Conservation (phyloP, 2,329 filamentous ascomycete species). For the Hymenoscyphus occultus region DNA sequence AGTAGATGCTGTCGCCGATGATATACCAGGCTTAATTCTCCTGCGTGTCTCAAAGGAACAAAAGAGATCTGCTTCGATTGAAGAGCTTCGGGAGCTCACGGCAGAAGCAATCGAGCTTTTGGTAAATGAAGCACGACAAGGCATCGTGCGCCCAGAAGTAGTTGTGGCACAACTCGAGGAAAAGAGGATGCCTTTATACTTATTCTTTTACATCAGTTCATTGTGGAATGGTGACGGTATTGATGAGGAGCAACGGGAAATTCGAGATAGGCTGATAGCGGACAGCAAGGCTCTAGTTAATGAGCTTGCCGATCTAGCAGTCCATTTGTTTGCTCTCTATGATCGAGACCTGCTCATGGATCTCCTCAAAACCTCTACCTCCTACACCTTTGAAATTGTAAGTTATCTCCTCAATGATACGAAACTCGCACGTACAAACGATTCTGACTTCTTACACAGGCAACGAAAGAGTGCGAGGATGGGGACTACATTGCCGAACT, state of each 20-base stretch:
- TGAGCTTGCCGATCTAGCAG: slow-evolving; percentile 80
- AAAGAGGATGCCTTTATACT: slow-evolving; percentile 67
- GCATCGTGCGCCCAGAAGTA: slow-evolving; percentile 72
- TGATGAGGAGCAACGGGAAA: slow-evolving; percentile 51
- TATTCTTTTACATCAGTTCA: slow-evolving; percentile 87
- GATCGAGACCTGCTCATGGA: slow-evolving; percentile 79
- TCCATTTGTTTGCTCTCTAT: slow-evolving; percentile 82
- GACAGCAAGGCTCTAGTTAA: slow-evolving; percentile 72
- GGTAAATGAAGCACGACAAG: slow-evolving; percentile 86
- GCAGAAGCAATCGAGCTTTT: slow-evolving; percentile 81
- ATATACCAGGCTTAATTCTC: slow-evolving; percentile 84
- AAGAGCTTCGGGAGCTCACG: slow-evolving; percentile 75
- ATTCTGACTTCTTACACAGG: slow-evolving; percentile 43
- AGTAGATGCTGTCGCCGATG: slow-evolving; percentile 83
- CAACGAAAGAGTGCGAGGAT: slow-evolving; percentile 73
- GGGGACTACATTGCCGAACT: slow-evolving; percentile 83
- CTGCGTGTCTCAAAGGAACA: slow-evolving; percentile 76
- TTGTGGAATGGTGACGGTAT: slow-evolving; percentile 78
- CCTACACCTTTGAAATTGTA: slow-evolving; percentile 80
- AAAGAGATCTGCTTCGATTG: slow-evolving; percentile 59
- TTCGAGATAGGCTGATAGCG: slow-evolving; percentile 53
- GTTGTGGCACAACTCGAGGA: slow-evolving; percentile 76
- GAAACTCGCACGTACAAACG: neutral
- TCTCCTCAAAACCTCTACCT: slow-evolving; percentile 79
- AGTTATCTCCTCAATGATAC: slow-evolving; percentile 3